These are phyloP conservation scores for Lasiodiplodia theobromae DNA, from an alignment of 2,329 filamentous ascomycete species.

Conservation along the genomic window DNA sequence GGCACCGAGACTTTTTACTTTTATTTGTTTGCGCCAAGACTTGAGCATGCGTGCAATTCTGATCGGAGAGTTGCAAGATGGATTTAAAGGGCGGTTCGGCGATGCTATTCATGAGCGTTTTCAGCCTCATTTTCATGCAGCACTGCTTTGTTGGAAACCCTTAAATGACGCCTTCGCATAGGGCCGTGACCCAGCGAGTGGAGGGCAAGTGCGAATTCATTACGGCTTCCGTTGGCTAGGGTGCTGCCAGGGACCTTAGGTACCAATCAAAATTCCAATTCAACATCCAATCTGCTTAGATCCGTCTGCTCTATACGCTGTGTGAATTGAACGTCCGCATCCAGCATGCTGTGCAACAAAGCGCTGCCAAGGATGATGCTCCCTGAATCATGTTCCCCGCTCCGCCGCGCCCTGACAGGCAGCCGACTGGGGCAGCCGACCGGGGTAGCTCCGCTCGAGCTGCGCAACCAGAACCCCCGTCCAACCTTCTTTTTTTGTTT, in stretches of 20 bases:
- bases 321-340: not conserved
- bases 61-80: not conserved
- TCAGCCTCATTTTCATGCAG: not conserved
- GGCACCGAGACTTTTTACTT: not conserved
- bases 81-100: not conserved
- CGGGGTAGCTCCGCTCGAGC: constrained; percentile 9
- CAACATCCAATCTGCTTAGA: not conserved
- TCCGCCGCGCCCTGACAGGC: not conserved
- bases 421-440: constrained; percentile 11
- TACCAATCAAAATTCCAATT: not conserved
- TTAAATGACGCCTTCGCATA: not conserved
- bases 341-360: not conserved
- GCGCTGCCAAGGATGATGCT: not conserved
- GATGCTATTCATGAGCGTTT: not conserved
- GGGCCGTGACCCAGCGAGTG: not conserved
- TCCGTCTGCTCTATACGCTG: not conserved
- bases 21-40: not conserved
- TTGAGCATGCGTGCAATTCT: not conserved
- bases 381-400: constrained; percentile 28
- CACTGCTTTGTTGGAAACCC: not conserved
- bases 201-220: too few relatives aligned
- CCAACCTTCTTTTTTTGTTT: not conserved
- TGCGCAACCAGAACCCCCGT: not conserved
- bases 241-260: not conserved
- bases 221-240: not conserved